phyloP scores from a whole-genome alignment of 2,329 filamentous ascomycete genomes.

The Allantophomopsis cytisporea region DNA sequence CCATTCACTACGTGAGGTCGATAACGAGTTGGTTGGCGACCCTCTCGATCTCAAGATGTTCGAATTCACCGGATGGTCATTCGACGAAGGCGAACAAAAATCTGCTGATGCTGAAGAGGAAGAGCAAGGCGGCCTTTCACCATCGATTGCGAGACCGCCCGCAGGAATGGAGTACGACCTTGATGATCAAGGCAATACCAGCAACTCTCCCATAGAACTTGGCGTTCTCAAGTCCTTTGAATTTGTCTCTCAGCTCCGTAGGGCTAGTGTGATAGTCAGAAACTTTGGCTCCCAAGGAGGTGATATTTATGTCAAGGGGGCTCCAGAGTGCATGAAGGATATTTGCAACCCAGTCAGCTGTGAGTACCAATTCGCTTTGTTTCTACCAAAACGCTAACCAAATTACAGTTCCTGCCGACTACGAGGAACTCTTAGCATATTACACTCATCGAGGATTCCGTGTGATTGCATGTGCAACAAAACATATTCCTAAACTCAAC shows the following conservation, averaged over 20 bases:
- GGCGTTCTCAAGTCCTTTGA: slow-evolving; percentile 88
- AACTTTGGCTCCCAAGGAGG: slow-evolving; percentile 76
- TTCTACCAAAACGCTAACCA: slow-evolving; percentile 1
- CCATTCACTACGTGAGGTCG: slow-evolving; percentile 77
- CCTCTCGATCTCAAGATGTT: slow-evolving; percentile 98
- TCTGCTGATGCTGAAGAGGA: slow-evolving; percentile 54
- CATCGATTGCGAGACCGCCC: slow-evolving; percentile 81
- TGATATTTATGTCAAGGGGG: slow-evolving; percentile 89
- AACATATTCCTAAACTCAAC: slow-evolving; percentile 73
- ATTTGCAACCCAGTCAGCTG: slow-evolving; percentile 77
- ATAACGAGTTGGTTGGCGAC: slow-evolving; percentile 82
- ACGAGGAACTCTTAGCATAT: slow-evolving; percentile 74
- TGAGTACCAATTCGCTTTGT: slow-evolving; percentile 26
- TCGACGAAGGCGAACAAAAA: slow-evolving; percentile 71
- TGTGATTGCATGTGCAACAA: slow-evolving; percentile 90
- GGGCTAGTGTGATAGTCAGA: slow-evolving; percentile 85
- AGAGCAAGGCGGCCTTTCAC: slow-evolving; percentile 61
- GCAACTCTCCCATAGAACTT: slow-evolving; percentile 55
- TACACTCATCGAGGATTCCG: slow-evolving; percentile 95
- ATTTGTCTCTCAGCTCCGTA: slow-evolving; percentile 82
- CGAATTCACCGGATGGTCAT: slow-evolving; percentile 86
- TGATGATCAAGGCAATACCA: slow-evolving; percentile 24
- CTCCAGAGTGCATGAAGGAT: slow-evolving; percentile 89
- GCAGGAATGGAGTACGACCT: slow-evolving; percentile 41
- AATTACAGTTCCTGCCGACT: slow-evolving; percentile 61